Evolutionary conservation across 2,329 filamentous ascomycete genomes (phyloP), one percentile per base, ranked within the genome.

Genomic region (Myriosclerotinia curreyana): DNA sequence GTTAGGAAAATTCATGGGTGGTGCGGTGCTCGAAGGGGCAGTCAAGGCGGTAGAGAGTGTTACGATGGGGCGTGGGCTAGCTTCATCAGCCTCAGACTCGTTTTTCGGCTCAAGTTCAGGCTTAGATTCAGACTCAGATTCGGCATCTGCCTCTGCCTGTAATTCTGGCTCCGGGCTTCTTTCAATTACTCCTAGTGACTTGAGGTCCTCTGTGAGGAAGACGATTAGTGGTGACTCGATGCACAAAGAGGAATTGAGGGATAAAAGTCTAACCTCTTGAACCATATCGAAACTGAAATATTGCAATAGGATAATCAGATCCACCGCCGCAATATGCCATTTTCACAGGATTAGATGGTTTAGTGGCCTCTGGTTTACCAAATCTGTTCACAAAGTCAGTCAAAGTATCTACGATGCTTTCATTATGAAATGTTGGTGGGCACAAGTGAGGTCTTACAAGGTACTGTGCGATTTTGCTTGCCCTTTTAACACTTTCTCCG

Each of bases 401-500:
- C 7, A 8, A 36, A 3, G 31, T 31, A 3, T 15, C 51, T 20
- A 38, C 9, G 1, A 17, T 15, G 14, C 20, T 38, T 46, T 20
- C 22, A 11, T 15, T 1, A 22, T 36, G 22, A 1, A 53, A 12
- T 25, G 15, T 9, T 7, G 25, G 34, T 11, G 3, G 20, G 7
- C 1, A 25, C n/a, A 1, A 17, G 9, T 25, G 15, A 38, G 17
- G 7, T 2, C 60, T 38, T 55, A 62, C 60, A 22, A n/a, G 38
- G 12, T 55, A 14, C 15, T 25, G 38, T 56, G 60, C 3, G 60
- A 62, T n/a, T 56, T 56, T 48, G 60, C 60, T 36, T 62, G 8
- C 0, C 28, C 51, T 22, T 62, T 62, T 5, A 62, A 22, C 31
- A n/a, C 8, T 1, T 48, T 38, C 17, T 62, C 50, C 0, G 31